These are phyloP conservation scores for Sabuloglossum arenarium DNA, from an alignment of 495 filamentous ascomycete genomes.

Conservation along the genomic window DNA sequence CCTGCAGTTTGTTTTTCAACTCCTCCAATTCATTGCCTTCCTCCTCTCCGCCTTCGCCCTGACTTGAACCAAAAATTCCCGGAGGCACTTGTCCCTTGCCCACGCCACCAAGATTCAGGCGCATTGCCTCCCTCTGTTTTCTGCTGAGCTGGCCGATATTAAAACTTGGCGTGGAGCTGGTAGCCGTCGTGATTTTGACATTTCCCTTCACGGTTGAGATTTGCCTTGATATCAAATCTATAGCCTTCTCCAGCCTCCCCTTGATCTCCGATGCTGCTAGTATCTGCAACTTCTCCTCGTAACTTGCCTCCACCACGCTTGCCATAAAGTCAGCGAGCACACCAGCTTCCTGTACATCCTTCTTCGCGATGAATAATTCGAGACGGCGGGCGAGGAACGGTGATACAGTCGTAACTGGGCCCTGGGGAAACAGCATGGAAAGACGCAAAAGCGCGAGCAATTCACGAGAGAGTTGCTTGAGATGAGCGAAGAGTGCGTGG, in stretches of 20 bases:
- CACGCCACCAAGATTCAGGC: not conserved
- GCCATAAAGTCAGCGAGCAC: conserved; percentile 91
- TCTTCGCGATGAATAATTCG: conserved; percentile 63
- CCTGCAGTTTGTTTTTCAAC: conserved; percentile 66
- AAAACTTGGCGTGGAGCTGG: conserved; percentile 28
- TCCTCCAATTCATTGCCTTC: conserved; percentile 65
- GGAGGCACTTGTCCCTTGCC: not conserved
- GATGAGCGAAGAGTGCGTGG: conserved; percentile 47
- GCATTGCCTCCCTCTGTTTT: conserved; percentile 1
- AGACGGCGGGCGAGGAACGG: conserved; percentile 68
- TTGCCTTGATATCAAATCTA: conserved; percentile 62
- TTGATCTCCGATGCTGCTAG: conserved; percentile 56
- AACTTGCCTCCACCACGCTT: conserved; percentile 61
- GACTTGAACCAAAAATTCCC: not conserved
- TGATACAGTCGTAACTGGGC: conserved; percentile 39
- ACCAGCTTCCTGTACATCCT: conserved; percentile 59
- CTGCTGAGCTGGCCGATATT: conserved; percentile 15
- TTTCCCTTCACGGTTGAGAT: conserved; percentile 62
- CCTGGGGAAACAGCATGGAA: conserved; percentile 48
- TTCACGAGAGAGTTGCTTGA: conserved; percentile 68
- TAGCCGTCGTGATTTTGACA: conserved; percentile 54
- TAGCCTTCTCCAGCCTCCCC: conserved; percentile 54
- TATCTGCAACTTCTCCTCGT: conserved; percentile 77
- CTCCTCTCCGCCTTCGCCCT: conserved; percentile 1
- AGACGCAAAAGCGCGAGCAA: conserved; percentile 60